Base-by-base conservation (phyloP, 192 early-diverging fungal species). In the Gryganskiella cystojenkinii region DNA sequence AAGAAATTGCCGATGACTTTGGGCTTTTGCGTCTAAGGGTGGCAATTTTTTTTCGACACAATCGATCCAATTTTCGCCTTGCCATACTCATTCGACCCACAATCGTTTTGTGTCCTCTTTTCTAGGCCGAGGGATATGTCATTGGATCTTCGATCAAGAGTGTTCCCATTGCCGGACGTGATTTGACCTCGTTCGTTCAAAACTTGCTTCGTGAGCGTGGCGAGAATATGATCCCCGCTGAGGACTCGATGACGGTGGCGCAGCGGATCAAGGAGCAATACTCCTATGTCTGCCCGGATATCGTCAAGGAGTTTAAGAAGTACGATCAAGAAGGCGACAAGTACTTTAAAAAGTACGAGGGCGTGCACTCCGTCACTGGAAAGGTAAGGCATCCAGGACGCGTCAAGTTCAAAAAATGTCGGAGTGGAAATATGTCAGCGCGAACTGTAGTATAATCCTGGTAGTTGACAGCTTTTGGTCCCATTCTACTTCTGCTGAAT, bases 151-250 rank as follows among this genome's bases (percentile, higher is more conserved):
- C 96, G 47, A 98, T 99, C 85, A 98, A 98, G 84, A 94, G 96
- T 83, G 97, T 99, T 37, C 98, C 98, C 35, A 99, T 99, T 86
- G 98, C 98, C 43, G 98, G 98, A 51, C 89, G 96, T 65, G 96
- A 99, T 80, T 95, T 99, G 72, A 98, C 98, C 13, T 91, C 92
- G 20, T 99, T 97, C 88, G 96, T 99, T 44, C 98, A 99, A 81
- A 94, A 98, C 83, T 90, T 99, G 56, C 83, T 98, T 78, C 92
- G 98, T 73, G 98, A 99, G 64, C 95, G 96, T 81, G 90, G 88
- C 58, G 98, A 99, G 80, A 94, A 91, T 67, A 88, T 85, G 70
- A 99, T 99, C 42, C 98, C 98, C 45, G 96, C 96, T 10, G 98
- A 97, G 73, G 96, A 99, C 71, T 96, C 96, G 17, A 84, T 98